phyloP scores from a whole-genome alignment of 2,329 filamentous ascomycete species.

The Epichloe baconii region DNA sequence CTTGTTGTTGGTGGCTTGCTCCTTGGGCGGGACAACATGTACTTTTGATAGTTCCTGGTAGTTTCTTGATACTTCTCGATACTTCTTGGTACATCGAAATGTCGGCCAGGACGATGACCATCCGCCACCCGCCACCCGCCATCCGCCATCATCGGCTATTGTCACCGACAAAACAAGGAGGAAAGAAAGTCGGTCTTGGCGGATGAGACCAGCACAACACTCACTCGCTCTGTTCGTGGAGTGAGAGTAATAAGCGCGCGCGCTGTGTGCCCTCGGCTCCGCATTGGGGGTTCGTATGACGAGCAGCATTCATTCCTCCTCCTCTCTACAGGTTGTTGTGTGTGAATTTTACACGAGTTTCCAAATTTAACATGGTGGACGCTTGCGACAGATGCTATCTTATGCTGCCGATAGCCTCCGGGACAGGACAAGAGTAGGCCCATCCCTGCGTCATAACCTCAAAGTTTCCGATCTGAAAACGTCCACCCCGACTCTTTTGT shows the following conservation, averaged over 20 bases:
- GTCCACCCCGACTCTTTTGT: background rate
- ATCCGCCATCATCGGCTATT: background rate
- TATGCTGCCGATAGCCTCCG: too few relatives aligned
- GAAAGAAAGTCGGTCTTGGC: background rate
- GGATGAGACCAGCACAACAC: background rate
- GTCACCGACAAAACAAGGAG: background rate
- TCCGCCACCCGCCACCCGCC: background rate
- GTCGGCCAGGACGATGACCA: too few relatives aligned
- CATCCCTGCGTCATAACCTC: background rate
- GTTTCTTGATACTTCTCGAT: too few relatives aligned
- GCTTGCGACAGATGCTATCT: background rate
- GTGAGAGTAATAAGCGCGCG: background rate
- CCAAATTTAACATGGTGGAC: background rate
- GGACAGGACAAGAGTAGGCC: background rate
- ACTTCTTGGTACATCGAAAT: too few relatives aligned
- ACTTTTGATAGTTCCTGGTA: too few relatives aligned
- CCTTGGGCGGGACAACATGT: too few relatives aligned
- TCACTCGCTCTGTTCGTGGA: background rate
- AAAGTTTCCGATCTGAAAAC: background rate
- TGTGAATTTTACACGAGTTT: background rate
- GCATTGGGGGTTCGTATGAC: background rate
- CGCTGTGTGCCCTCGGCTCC: background rate
- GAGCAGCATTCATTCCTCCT: constrained; percentile 1
- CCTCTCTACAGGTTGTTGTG: background rate
- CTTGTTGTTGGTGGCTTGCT: too few relatives aligned